Evolutionary conservation across 2,329 filamentous ascomycete genomes (phyloP).

Genomic region (Diaporthe citri): DNA sequence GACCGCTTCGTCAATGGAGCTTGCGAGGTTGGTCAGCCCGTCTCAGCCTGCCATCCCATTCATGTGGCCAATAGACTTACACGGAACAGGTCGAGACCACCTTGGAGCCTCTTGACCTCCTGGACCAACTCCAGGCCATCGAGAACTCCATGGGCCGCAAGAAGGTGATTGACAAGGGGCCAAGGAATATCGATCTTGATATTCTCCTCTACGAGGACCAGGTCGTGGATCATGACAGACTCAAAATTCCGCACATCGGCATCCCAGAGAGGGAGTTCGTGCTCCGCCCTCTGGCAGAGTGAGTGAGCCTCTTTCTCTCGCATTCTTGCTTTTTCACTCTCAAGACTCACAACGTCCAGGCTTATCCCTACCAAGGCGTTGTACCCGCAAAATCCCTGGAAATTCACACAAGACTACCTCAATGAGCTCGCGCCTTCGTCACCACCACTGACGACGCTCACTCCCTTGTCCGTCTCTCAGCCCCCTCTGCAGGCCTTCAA

Average conservation of each 20-base stretch:
- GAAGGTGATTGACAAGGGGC: constrained; percentile 92
- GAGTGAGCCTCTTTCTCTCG: constrained; percentile 47
- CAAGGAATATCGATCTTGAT: constrained; percentile 93
- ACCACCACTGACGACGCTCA: constrained; percentile 69
- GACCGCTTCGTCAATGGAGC: constrained; percentile 91
- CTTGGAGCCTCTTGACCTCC: constrained; percentile 78
- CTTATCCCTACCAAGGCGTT: constrained; percentile 68
- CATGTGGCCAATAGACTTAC: constrained; percentile 19
- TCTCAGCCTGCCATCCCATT: constrained; percentile 35
- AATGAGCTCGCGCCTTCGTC: constrained; percentile 66
- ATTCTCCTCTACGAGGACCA: constrained; percentile 85
- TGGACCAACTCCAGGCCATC: constrained; percentile 86
- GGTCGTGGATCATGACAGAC: constrained; percentile 74
- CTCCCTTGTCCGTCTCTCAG: constrained; percentile 63
- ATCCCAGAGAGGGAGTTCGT: constrained; percentile 96
- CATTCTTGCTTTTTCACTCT: neutral
- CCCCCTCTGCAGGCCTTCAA: constrained; percentile 70
- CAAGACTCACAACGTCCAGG: constrained; percentile 49
- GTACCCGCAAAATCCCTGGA: constrained; percentile 68
- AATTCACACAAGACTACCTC: constrained; percentile 70
- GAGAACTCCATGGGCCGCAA: constrained; percentile 83
- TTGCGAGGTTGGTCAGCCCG: constrained; percentile 77
- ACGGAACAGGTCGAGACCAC: constrained; percentile 79
- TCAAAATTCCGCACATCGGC: constrained; percentile 86
- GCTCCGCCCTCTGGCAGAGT: constrained; percentile 86